Evolutionary conservation across 345 rosid genomes (phyloP), one percentile per base, ranked within the genome.

Genomic region (Salix suchowensis): DNA sequence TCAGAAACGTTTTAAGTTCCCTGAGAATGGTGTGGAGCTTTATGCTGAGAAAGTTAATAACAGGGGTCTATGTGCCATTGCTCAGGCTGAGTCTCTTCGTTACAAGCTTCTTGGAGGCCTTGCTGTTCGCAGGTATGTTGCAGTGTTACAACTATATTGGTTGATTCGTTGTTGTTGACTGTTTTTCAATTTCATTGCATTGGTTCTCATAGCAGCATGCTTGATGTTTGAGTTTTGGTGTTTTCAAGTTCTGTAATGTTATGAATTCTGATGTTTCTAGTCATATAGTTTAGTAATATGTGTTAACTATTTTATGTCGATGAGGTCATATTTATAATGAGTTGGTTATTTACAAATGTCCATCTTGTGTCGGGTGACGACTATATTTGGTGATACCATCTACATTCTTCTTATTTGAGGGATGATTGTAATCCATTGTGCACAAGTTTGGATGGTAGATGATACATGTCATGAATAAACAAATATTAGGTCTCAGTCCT

Each of bases 51-150:
- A 72, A 61, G 81, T 79, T 52, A 79, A 83, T 76, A 76, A 73
- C 23, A 83, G 83, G 68, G 85, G 85, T 14, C 83, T 83, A 18
- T 76, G 85, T 58, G 85, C 85, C 23, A 74, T 79, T 76, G 85
- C 83, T 19, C 85, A 79, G 74, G 85, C 85, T 8, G 78, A 76
- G 78, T 83, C 85, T 67, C 76, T 83, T 23, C 83, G 80, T 18
- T 79, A 83, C 83, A 79, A 83, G 85, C 85, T 83, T 62, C 85
- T 83, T 26, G 80, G 85, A 28, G 83, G 85, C 28, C 85, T 83
- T 23, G 83, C 83, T 73, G 85, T 79, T 28, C 66, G 85, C 26
- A 76, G 83, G 84, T 82, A 74, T 34, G 19, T 23, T 68, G 34
- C 28, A 46, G 3, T 55, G 0, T 9, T 55, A n/a, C 28, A 55